Percentiles rank a stretch among this genome's conserved stretches.
Conservation (phyloP, 1,139 yeast genomes). For the Geotrichum bryndzae region DNA sequence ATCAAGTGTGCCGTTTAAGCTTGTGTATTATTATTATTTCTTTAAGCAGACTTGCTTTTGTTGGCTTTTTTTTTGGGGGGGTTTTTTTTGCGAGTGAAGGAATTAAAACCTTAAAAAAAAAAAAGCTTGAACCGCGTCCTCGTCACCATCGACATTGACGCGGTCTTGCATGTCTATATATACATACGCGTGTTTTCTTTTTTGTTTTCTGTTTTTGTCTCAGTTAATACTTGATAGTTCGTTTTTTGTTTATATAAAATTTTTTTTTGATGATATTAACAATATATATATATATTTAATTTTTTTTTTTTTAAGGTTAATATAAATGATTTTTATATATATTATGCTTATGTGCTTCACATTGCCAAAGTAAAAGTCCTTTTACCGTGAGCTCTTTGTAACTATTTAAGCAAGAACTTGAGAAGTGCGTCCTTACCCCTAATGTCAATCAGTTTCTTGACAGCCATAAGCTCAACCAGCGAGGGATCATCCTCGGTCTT, state of each 20-base stretch:
- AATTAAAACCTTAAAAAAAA: not conserved
- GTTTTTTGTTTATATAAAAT: not conserved
- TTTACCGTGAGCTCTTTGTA: not conserved
- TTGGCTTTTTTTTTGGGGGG: no score
- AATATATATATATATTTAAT: no score
- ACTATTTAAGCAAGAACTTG: not conserved
- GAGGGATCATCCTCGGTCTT: not conserved
- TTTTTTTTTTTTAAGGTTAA: no score
- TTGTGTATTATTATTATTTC: not conserved
- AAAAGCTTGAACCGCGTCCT: not conserved
- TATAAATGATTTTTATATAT: no score
- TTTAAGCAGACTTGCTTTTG: not conserved
- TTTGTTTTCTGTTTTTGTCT: not conserved
- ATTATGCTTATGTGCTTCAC: not conserved
- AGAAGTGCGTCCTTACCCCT: constrained; percentile 1
- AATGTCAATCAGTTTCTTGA: not conserved
- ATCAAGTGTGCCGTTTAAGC: not conserved
- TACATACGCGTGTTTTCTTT: not conserved
- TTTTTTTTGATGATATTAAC: not conserved
- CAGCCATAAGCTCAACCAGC: not conserved
- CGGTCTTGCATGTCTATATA: not conserved
- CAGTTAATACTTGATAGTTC: not conserved
- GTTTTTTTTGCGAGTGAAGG: not conserved
- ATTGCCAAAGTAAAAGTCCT: not conserved
- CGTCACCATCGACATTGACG: not conserved